These are phyloP conservation scores for Umbelopsis isabellina DNA, from an alignment of 192 early-diverging fungal genomes.

Conservation along the genomic window DNA sequence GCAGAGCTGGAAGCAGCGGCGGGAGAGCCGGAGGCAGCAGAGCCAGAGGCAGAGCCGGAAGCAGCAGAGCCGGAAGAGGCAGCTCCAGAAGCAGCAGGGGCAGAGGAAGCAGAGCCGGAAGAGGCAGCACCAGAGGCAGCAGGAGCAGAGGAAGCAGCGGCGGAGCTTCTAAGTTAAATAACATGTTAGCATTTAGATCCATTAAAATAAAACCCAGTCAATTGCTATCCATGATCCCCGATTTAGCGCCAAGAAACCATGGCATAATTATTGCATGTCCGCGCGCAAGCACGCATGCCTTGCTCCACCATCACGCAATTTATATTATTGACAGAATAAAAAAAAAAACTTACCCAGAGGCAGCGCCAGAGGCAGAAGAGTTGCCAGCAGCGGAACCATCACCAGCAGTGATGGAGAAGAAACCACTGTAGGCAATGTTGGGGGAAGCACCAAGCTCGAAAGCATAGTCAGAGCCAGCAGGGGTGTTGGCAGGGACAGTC, in stretches of 20 bases:
- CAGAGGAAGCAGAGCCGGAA: neutral
- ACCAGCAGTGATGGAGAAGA: constrained; percentile 31
- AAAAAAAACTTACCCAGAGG: neutral
- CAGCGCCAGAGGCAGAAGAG: constrained; percentile 17
- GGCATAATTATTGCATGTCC: no score
- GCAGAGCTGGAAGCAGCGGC: neutral
- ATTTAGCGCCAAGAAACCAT: no score
- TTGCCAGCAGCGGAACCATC: constrained; percentile 11
- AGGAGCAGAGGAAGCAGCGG: neutral
- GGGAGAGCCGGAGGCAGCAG: neutral
- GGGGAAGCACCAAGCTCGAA: constrained; percentile 40
- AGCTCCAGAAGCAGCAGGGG: neutral
- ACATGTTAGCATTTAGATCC: neutral
- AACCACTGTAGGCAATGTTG: constrained; percentile 33
- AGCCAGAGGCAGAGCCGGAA: neutral
- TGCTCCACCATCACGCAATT: no score
- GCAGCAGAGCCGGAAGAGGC: neutral
- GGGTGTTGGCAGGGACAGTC: constrained; percentile 27
- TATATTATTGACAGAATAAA: no score
- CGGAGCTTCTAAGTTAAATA: neutral
- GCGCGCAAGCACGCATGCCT: no score
- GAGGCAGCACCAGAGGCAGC: neutral
- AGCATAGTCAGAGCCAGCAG: constrained; percentile 37
- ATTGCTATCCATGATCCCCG: neutral
- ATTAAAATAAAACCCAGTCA: neutral